Percentiles rank a stretch among this genome's conserved stretches.
These are phyloP conservation scores for Acacia crassicarpa DNA, from an alignment of 306 rosid species.

Conservation along the genomic window DNA sequence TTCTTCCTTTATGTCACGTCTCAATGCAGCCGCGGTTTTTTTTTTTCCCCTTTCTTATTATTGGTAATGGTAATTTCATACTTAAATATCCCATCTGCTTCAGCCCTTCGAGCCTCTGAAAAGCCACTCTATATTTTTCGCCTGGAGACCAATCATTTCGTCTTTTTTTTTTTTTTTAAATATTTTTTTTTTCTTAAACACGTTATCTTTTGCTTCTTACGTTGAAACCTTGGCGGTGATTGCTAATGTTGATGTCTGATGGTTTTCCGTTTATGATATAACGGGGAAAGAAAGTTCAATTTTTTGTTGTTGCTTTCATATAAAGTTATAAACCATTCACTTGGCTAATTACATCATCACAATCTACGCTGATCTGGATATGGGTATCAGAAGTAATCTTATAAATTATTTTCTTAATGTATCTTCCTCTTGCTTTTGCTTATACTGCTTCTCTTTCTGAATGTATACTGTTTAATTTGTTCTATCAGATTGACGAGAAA, in stretches of 20 bases:
- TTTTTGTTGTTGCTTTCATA: background rate
- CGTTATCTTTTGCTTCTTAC: background rate
- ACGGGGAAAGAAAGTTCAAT: background rate
- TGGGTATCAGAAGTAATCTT: background rate
- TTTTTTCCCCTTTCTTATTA: background rate
- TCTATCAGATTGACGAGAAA: slow-evolving; percentile 81
- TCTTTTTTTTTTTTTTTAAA: too few relatives aligned
- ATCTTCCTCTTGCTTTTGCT: background rate
- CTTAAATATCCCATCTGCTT: background rate
- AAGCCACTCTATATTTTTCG: background rate
- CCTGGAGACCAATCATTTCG: background rate
- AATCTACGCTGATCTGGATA: background rate
- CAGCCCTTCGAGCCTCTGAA: slow-evolving; percentile 3
- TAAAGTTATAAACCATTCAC: background rate
- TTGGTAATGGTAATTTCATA: background rate
- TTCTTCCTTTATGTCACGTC: background rate
- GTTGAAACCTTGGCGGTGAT: slow-evolving; percentile 1
- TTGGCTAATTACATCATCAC: background rate
- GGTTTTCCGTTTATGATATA: slow-evolving; percentile 5
- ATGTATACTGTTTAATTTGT: slow-evolving; percentile 14
- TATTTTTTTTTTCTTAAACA: too few relatives aligned
- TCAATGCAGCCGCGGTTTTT: background rate
- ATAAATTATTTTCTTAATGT: slow-evolving; percentile 1
- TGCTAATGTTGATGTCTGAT: slow-evolving; percentile 8
- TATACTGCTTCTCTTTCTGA: background rate